A percentile compares a stretch with the other conserved stretches of the same genome.
phyloP scores from a whole-genome alignment of 805 yeast genomes.

The Lipomyces kockii region DNA sequence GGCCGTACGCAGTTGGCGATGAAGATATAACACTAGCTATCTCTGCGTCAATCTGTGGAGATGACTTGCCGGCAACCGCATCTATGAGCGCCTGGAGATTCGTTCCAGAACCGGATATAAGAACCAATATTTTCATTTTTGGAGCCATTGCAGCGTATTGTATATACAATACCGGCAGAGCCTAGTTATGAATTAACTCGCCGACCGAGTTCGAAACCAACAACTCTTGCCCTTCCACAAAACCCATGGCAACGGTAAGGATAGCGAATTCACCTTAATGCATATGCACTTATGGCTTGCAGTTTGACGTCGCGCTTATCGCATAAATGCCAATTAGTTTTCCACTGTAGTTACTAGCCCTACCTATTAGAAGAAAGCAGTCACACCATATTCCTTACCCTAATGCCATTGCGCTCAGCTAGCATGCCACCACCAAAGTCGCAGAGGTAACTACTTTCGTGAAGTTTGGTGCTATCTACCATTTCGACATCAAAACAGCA shows the following conservation, averaged over 20 bases:
- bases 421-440: too few relatives aligned
- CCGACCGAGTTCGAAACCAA: too few relatives aligned
- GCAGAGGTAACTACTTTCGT: not conserved
- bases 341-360: not conserved
- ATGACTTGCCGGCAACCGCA: conserved; percentile 29
- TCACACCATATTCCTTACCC: not conserved
- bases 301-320: not conserved
- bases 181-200: too few relatives aligned
- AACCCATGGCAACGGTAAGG: not conserved
- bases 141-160: not conserved
- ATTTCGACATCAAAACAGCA: not conserved
- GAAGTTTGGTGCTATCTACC: not conserved
- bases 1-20: conserved; percentile 82
- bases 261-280: too few relatives aligned
- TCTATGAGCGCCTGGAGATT: conserved; percentile 93
- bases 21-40: conserved; percentile 86
- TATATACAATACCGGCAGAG: not conserved
- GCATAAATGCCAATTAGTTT: not conserved
- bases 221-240: not conserved
- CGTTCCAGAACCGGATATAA: conserved; percentile 95
- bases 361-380: not conserved
- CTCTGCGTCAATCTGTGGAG: conserved; percentile 46
- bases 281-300: not conserved
- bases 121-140: conserved; percentile 56
- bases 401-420: not conserved